phyloP scores from a whole-genome alignment of 257 asterid species.

The Echites panduratus region DNA sequence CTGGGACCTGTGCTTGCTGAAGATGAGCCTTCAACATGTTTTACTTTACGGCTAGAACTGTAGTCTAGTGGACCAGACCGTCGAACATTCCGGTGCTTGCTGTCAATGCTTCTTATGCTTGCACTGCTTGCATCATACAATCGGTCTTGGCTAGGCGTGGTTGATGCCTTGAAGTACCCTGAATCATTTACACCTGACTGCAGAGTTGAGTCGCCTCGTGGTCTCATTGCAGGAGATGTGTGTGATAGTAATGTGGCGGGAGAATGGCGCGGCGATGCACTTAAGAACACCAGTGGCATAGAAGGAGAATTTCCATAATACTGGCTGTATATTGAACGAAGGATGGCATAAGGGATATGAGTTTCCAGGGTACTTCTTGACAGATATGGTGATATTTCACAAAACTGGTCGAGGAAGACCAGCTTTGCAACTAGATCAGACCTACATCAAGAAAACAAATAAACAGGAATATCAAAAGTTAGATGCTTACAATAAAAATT shows the following conservation, averaged over 20 bases:
- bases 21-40: slow-evolving; percentile 69
- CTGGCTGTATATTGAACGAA: slow-evolving; percentile 87
- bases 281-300: slow-evolving; percentile 41
- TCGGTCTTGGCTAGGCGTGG: slow-evolving; percentile 59
- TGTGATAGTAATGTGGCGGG: slow-evolving; percentile 70
- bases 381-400: slow-evolving; percentile 75
- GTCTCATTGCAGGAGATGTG: slow-evolving; percentile 66
- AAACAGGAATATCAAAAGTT: not conserved
- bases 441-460: slow-evolving; percentile 32
- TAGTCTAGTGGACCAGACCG: slow-evolving; percentile 94
- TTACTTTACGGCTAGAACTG: slow-evolving; percentile 57
- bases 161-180: slow-evolving; percentile 53
- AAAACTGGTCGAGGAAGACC: slow-evolving; percentile 83
- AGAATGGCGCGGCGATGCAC: slow-evolving; percentile 70
- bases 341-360: slow-evolving; percentile 68
- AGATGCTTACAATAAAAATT: not conserved
- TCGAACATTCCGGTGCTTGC: slow-evolving; percentile 46
- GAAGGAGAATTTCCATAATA: slow-evolving; percentile 64
- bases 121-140: slow-evolving; percentile 42
- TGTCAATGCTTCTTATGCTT: slow-evolving; percentile 42
- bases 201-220: slow-evolving; percentile 48
- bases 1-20: slow-evolving; percentile 86
- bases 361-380: slow-evolving; percentile 84
- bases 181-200: slow-evolving; percentile 46
- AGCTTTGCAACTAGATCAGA: slow-evolving; percentile 81